Evolutionary conservation across 1,139 yeast species (phyloP).

Genomic region (Spencermartinsiella ligniputridi): DNA sequence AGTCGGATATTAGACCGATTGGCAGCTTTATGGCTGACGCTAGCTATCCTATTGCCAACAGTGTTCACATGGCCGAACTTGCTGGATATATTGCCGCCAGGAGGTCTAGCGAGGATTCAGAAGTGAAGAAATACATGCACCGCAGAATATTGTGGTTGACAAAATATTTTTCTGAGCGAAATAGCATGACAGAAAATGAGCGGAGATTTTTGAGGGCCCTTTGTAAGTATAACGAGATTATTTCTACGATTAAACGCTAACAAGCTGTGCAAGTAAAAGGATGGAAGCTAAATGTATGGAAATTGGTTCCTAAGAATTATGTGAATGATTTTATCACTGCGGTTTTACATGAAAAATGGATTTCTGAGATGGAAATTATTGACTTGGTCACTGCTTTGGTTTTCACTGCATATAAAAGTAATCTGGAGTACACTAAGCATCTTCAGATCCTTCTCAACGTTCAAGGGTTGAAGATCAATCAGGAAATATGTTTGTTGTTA

Average conservation of each 20-base stretch:
- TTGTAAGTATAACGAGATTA: slow-evolving; percentile 10
- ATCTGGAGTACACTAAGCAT: slow-evolving; percentile 48
- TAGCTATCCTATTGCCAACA: background rate
- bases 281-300: slow-evolving; percentile 38
- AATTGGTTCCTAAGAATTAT: slow-evolving; percentile 43
- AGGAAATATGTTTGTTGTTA: slow-evolving; percentile 17
- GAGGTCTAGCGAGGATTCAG: background rate
- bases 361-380: slow-evolving; percentile 39
- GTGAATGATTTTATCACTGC: slow-evolving; percentile 69
- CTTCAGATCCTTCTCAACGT: slow-evolving; percentile 64
- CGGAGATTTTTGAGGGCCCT: slow-evolving; percentile 12
- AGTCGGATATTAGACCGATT: too few relatives aligned
- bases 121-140: slow-evolving; percentile 14
- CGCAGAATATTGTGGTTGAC: slow-evolving; percentile 27
- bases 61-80: background rate
- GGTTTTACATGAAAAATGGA: slow-evolving; percentile 47
- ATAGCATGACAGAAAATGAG: slow-evolving; percentile 11
- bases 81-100: background rate
- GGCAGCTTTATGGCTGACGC: background rate
- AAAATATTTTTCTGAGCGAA: slow-evolving; percentile 25
- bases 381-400: slow-evolving; percentile 42
- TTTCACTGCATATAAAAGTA: slow-evolving; percentile 36
- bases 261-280: background rate
- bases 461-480: slow-evolving; percentile 22
- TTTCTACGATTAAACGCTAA: background rate